Conservation (phyloP, 2,329 filamentous ascomycete species). For the Nakataea oryzae region DNA sequence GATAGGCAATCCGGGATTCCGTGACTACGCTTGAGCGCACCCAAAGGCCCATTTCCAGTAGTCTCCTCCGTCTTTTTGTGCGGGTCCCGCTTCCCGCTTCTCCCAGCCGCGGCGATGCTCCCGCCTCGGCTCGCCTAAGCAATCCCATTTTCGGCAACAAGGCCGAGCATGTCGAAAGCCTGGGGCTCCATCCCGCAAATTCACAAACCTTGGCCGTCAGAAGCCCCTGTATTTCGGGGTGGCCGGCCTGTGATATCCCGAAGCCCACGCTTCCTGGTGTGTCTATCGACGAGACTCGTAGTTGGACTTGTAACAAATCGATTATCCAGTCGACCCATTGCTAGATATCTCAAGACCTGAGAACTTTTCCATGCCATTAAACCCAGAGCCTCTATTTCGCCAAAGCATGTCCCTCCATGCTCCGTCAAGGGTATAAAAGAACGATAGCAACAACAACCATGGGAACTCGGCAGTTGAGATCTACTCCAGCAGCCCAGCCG, state of each 20-base stretch:
- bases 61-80: neutral
- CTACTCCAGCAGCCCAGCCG: slow-evolving; percentile 74
- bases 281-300: neutral
- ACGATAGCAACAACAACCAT: no score
- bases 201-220: neutral
- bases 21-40: no score
- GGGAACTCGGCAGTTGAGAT: no score
- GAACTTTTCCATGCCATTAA: neutral
- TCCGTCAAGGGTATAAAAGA: neutral
- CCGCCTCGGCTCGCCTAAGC: neutral
- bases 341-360: neutral
- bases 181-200: neutral
- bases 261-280: neutral
- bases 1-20: neutral
- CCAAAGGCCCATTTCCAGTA: neutral
- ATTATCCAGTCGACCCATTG: neutral
- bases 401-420: neutral
- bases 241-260: neutral
- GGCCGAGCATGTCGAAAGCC: neutral
- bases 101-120: neutral
- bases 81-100: neutral
- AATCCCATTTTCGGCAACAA: neutral
- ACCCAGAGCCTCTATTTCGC: neutral
- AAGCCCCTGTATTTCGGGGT: neutral
- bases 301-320: neutral